A percentile compares a stretch with the other conserved stretches of the same genome.
Evolutionary conservation across 2,329 filamentous ascomycete species (phyloP).

Genomic region (Aureobasidium subglaciale): DNA sequence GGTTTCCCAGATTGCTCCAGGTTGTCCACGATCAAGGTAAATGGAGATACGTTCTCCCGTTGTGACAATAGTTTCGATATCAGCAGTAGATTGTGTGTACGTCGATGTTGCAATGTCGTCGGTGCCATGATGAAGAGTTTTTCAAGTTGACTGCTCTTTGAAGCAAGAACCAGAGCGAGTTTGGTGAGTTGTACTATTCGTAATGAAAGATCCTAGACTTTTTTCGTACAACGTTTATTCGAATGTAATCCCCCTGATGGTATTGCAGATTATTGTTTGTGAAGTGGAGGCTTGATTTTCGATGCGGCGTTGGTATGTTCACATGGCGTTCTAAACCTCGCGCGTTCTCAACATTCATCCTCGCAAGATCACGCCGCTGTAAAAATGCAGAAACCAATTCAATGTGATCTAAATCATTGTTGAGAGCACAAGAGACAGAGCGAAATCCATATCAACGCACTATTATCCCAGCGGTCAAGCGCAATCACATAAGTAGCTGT

Average conservation of each 20-base stretch:
- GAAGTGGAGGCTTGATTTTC: not conserved
- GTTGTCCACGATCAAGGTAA: conserved; percentile 79
- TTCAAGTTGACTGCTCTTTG: too few species aligned
- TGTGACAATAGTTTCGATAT: conserved; percentile 75
- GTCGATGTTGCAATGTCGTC: conserved; percentile 56
- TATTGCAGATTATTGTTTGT: too few species aligned
- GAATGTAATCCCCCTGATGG: not conserved
- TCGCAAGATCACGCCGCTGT: not conserved
- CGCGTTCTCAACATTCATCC: not conserved
- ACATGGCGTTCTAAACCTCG: not conserved
- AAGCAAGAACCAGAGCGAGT: too few species aligned
- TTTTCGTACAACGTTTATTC: not conserved
- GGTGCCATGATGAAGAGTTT: conserved; percentile 45
- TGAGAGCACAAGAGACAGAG: not conserved
- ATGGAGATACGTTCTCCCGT: conserved; percentile 72
- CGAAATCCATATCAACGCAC: too few species aligned
- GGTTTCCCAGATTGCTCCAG: conserved; percentile 72
- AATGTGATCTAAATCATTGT: too few species aligned
- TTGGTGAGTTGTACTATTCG: too few species aligned
- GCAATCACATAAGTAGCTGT: too few species aligned
- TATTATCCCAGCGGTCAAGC: too few species aligned
- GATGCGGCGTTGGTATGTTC: not conserved
- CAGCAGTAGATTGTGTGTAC: conserved; percentile 76
- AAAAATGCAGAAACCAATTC: not conserved
- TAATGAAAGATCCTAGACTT: too few species aligned